phyloP scores from a whole-genome alignment of 352 stramenopile species.

The Pythium pectinolyticum region DNA sequence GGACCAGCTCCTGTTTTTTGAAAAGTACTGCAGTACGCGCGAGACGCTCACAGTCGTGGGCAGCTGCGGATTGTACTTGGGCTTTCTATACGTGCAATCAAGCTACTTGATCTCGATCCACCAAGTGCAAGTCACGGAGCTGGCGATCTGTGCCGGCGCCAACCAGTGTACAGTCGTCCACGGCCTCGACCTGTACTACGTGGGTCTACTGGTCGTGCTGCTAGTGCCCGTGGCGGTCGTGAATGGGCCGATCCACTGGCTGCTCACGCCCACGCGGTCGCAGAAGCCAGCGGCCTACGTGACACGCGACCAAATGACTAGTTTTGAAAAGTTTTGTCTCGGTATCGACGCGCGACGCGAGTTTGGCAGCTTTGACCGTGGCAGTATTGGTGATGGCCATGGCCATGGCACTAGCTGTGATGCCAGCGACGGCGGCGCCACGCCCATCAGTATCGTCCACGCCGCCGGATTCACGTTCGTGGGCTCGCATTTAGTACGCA shows the following conservation, averaged over 20 bases:
- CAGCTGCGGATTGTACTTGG: constrained; percentile 15
- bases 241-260: constrained; percentile 5
- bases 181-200: constrained; percentile 9
- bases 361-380: constrained; percentile 14
- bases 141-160: constrained; percentile 7
- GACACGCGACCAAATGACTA: neutral
- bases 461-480: constrained; percentile 26
- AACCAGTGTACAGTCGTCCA: constrained; percentile 18
- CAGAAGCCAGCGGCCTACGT: neutral
- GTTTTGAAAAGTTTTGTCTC: constrained; percentile 23
- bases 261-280: neutral
- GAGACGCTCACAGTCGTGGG: constrained; percentile 17
- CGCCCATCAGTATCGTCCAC: constrained; percentile 27
- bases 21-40: constrained; percentile 25
- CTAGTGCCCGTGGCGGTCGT: constrained; percentile 14
- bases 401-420: too few species aligned
- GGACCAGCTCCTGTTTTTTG: constrained; percentile 25
- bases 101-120: constrained; percentile 7
- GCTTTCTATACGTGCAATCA: constrained; percentile 6
- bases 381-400: too few species aligned
- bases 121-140: constrained; percentile 22
- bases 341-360: constrained; percentile 19
- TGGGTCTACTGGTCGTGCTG: constrained; percentile 1
- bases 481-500: constrained; percentile 20
- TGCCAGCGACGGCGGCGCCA: too few species aligned